Conservation (phyloP, 2,329 filamentous ascomycete species). For the Aspergillus hiratsukae region DNA sequence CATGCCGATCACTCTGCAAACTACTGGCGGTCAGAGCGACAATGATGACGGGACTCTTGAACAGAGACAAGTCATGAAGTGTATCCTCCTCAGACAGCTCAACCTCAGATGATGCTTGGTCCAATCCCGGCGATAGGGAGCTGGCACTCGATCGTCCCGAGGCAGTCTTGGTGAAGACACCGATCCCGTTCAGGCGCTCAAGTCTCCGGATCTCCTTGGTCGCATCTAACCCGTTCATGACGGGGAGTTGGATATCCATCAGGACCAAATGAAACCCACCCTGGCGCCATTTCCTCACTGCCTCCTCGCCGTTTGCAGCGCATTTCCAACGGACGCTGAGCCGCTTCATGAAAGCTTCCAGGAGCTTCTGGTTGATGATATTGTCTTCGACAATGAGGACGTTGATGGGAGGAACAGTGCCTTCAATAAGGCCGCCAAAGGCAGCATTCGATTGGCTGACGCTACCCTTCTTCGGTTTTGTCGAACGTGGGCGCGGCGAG, state of each 20-base stretch:
- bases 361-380: conserved; percentile 88
- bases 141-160: conserved; percentile 48
- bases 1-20: conserved; percentile 89
- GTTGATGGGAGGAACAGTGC: conserved; percentile 88
- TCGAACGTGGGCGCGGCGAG: conserved; percentile 44
- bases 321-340: conserved; percentile 95
- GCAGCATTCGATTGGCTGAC: conserved; percentile 28
- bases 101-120: conserved; percentile 16
- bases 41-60: conserved; percentile 97
- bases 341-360: conserved; percentile 93
- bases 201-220: conserved; percentile 90
- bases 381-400: conserved; percentile 98
- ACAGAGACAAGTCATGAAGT: conserved; percentile 49
- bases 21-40: conserved; percentile 93
- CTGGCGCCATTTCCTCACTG: conserved; percentile 84
- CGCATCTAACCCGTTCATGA: conserved; percentile 93
- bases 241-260: conserved; percentile 97
- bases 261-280: conserved; percentile 94
- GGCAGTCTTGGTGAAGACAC: conserved; percentile 73
- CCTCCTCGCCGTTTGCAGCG: conserved; percentile 92
- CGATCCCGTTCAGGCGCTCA: conserved; percentile 86
- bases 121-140: conserved; percentile 18
- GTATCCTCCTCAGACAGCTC: conserved; percentile 34
- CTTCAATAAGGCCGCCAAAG: conserved; percentile 66
- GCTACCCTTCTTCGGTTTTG: conserved; percentile 32